phyloP scores from a whole-genome alignment of 768 basidiomycete genomes.

The Pleurotus sapidus region DNA sequence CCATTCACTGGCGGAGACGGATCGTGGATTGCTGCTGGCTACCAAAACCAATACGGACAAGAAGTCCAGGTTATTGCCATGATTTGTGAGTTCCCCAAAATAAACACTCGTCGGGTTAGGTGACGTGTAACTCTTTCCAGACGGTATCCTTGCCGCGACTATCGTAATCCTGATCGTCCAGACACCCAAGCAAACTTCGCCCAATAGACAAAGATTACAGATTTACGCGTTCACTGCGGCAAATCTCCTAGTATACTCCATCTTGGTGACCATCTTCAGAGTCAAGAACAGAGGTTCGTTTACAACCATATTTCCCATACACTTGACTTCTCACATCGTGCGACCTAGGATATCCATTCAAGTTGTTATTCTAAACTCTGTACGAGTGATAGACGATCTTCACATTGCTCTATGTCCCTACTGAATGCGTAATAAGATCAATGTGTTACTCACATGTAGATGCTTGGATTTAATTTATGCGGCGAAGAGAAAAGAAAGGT shows the following conservation, averaged over 20 bases:
- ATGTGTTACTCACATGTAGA: background rate
- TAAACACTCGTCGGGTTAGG: too few relatives aligned
- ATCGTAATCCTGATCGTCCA: conserved; percentile 81
- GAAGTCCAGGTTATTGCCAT: conserved; percentile 86
- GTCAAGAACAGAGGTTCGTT: conserved; percentile 83
- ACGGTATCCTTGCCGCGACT: conserved; percentile 76
- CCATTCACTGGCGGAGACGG: conserved; percentile 67
- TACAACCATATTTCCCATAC: background rate
- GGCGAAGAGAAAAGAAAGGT: background rate
- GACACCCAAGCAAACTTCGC: conserved; percentile 73
- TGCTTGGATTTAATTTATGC: background rate
- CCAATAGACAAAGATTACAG: conserved; percentile 76
- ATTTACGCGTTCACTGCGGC: conserved; percentile 88
- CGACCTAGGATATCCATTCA: conserved; percentile 73
- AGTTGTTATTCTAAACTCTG: conserved; percentile 54
- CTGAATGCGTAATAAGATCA: background rate
- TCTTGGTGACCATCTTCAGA: conserved; percentile 83
- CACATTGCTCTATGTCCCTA: background rate
- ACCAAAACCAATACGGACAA: conserved; percentile 87
- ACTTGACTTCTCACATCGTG: background rate
- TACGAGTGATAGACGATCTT: background rate
- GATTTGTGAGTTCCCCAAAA: conserved; percentile 62
- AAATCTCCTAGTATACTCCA: conserved; percentile 80
- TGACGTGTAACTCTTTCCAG: conserved; percentile 35
- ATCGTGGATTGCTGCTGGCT: conserved; percentile 85